These are phyloP conservation scores for Dioszegia hungarica DNA, from an alignment of 768 basidiomycete species.

Conservation along the genomic window DNA sequence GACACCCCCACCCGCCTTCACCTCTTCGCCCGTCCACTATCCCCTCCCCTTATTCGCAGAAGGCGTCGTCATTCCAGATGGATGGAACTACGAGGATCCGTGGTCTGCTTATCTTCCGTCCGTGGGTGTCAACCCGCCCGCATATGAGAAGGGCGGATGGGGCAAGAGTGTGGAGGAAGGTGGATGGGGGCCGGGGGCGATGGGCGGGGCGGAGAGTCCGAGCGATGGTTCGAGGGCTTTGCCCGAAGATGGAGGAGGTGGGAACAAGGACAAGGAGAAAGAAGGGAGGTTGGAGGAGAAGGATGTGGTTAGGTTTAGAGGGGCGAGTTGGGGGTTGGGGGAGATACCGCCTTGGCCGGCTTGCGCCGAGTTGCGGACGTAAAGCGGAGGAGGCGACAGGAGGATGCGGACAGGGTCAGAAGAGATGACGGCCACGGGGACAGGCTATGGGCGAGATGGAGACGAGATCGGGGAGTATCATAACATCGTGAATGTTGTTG, in stretches of 20 bases:
- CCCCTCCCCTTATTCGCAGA: not conserved
- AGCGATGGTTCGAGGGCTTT: too few species aligned
- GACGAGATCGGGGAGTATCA: too few species aligned
- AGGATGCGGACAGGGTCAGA: not conserved
- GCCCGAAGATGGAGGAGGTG: not conserved
- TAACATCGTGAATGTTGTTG: too few species aligned
- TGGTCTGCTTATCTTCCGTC: conserved; percentile 18
- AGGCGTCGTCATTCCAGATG: conserved; percentile 8
- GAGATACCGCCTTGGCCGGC: conserved; percentile 23
- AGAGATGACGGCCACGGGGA: not conserved
- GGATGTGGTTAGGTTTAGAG: not conserved
- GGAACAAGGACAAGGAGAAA: not conserved
- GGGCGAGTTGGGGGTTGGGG: conserved; percentile 12
- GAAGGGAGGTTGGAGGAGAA: conserved; percentile 1
- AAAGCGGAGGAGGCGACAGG: not conserved
- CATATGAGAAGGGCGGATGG: not conserved
- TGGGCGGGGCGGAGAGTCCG: too few species aligned
- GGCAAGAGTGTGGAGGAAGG: not conserved
- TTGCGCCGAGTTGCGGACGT: conserved; percentile 17
- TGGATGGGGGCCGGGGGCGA: not conserved
- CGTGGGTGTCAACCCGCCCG: not conserved
- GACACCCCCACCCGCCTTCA: not conserved
- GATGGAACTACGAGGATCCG: conserved; percentile 34
- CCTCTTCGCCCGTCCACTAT: not conserved
- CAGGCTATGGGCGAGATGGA: not conserved